A percentile compares a stretch with the other conserved stretches of the same genome.
Conservation (phyloP, 2,329 filamentous ascomycete species). For the Uncinocarpus reesii region DNA sequence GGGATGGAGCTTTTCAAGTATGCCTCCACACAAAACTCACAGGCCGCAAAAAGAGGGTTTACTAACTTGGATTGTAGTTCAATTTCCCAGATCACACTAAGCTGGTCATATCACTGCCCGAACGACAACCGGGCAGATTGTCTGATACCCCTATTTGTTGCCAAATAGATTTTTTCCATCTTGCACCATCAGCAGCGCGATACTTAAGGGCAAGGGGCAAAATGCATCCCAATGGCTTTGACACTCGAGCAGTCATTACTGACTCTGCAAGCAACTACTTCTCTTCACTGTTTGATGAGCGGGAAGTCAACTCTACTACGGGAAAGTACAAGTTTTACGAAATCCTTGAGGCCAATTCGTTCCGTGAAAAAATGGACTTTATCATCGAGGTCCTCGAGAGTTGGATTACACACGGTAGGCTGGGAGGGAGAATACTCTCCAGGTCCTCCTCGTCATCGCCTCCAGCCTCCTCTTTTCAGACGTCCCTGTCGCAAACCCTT, state of each 20-base stretch:
- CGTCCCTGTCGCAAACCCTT: neutral
- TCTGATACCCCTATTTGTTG: slow-evolving; percentile 17
- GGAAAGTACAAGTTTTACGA: slow-evolving; percentile 30
- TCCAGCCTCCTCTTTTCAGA: slow-evolving; percentile 3
- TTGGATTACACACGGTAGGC: slow-evolving; percentile 31
- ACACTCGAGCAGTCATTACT: slow-evolving; percentile 34
- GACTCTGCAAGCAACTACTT: slow-evolving; percentile 35
- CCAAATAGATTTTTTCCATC: slow-evolving; percentile 41
- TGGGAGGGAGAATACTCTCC: slow-evolving; percentile 27
- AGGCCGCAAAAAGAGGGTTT: neutral
- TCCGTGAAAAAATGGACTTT: slow-evolving; percentile 36
- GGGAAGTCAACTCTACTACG: slow-evolving; percentile 19
- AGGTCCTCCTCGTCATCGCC: neutral
- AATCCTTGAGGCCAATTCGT: slow-evolving; percentile 37
- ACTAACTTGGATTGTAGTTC: slow-evolving; percentile 26
- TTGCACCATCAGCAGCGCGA: slow-evolving; percentile 38
- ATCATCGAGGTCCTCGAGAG: slow-evolving; percentile 33
- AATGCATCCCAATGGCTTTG: slow-evolving; percentile 36
- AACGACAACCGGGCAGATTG: slow-evolving; percentile 20
- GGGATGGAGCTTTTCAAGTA: slow-evolving; percentile 40
- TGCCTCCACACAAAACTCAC: slow-evolving; percentile 1
- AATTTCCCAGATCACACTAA: slow-evolving; percentile 46
- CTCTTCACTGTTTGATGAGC: slow-evolving; percentile 29
- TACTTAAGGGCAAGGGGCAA: slow-evolving; percentile 34
- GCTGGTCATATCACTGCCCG: slow-evolving; percentile 37